Evolutionary conservation across 2,329 filamentous ascomycete genomes (phyloP).

Genomic region (Colletotrichum cereale): DNA sequence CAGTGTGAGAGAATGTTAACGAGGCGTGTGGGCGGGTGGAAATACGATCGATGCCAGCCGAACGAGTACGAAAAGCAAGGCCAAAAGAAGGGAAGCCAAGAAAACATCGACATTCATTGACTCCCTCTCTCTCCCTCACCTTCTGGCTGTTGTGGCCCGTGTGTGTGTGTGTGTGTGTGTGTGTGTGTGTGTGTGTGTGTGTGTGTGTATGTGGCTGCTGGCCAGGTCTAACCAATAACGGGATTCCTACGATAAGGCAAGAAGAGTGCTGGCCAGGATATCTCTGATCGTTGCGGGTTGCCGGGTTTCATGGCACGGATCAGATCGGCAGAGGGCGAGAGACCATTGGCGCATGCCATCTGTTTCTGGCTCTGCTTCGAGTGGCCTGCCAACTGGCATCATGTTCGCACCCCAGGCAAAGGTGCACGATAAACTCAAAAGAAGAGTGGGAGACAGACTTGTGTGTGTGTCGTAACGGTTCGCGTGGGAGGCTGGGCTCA

Average conservation of each 20-base stretch:
- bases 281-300: slow-evolving; percentile 19
- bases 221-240: slow-evolving; percentile 27
- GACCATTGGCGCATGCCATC: slow-evolving; percentile 38
- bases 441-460: slow-evolving; percentile 8
- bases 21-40: slow-evolving; percentile 24
- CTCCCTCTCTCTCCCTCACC: slow-evolving; percentile 1
- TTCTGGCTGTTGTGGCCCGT: slow-evolving; percentile 5
- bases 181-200: not conserved
- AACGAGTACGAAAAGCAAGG: slow-evolving; percentile 40
- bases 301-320: slow-evolving; percentile 38
- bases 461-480: slow-evolving; percentile 36
- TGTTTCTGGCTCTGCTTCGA: slow-evolving; percentile 32
- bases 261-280: slow-evolving; percentile 26
- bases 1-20: slow-evolving; percentile 37
- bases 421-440: not conserved
- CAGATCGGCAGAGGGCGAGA: slow-evolving; percentile 24
- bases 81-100: slow-evolving; percentile 24
- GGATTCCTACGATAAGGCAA: slow-evolving; percentile 13
- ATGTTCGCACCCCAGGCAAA: slow-evolving; percentile 22
- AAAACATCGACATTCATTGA: slow-evolving; percentile 25
- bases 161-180: not conserved
- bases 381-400: slow-evolving; percentile 15
- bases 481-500: slow-evolving; percentile 33
- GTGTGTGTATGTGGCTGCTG: not conserved
- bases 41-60: slow-evolving; percentile 15